Conservation (phyloP, 1,284 basidiomycete species). For the Trametes pubescens region DNA sequence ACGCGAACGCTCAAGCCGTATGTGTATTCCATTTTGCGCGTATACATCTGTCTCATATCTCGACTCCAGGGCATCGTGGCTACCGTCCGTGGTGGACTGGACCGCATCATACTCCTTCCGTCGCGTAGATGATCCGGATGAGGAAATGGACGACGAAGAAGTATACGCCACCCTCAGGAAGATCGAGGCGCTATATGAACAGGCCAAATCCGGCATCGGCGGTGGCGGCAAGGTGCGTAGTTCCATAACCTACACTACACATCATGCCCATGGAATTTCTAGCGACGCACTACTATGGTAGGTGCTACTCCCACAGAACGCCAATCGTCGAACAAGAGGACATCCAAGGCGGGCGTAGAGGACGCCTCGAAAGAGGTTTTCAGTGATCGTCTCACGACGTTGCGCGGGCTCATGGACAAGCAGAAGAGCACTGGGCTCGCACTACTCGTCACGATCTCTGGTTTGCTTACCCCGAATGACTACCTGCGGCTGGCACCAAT, state of each 20-base stretch:
- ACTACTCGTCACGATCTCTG: constrained; percentile 67
- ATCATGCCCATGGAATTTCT: background rate
- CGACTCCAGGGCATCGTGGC: constrained; percentile 60
- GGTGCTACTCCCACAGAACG: constrained; percentile 42
- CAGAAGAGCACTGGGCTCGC: constrained; percentile 58
- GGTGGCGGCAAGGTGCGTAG: constrained; percentile 52
- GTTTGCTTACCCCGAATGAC: constrained; percentile 57
- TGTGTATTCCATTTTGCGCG: constrained; percentile 36
- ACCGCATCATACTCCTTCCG: constrained; percentile 57
- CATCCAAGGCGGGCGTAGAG: constrained; percentile 19
- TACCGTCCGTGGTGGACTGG: constrained; percentile 52
- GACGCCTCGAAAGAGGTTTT: constrained; percentile 28
- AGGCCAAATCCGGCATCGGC: constrained; percentile 55
- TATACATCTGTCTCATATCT: constrained; percentile 6
- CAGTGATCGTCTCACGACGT: constrained; percentile 46
- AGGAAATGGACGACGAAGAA: constrained; percentile 52
- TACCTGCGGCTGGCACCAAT: constrained; percentile 56
- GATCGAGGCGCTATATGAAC: constrained; percentile 58
- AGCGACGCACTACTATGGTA: constrained; percentile 40
- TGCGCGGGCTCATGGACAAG: constrained; percentile 55
- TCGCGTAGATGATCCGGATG: constrained; percentile 34
- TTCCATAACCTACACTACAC: background rate
- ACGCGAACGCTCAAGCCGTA: constrained; percentile 70
- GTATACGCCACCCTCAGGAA: constrained; percentile 50
- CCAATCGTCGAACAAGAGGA: constrained; percentile 14